Evolutionary conservation across 495 filamentous ascomycete genomes (phyloP).

Genomic region (Xylaria palmicola): DNA sequence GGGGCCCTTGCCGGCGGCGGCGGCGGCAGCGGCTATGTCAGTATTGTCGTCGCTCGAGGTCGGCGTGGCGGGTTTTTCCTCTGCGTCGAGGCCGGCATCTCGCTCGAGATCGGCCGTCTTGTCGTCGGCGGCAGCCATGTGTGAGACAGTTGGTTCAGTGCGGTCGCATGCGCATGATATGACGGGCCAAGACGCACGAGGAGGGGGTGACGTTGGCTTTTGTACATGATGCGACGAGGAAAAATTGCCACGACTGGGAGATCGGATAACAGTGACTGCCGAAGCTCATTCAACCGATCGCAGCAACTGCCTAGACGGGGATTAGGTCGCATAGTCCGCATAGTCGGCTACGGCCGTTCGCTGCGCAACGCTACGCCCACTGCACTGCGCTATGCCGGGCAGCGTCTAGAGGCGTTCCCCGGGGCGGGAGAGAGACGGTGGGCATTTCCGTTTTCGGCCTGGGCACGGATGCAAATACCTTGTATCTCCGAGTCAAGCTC

Average conservation of each 20-base stretch:
- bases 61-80: neutral
- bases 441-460: neutral
- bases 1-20: neutral
- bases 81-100: neutral
- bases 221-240: neutral
- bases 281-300: neutral
- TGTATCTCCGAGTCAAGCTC: neutral
- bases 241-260: neutral
- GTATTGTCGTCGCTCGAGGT: constrained; percentile 3
- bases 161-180: neutral
- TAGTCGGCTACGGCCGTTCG: too few relatives aligned
- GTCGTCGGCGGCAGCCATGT: constrained; percentile 6
- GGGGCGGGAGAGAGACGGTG: neutral
- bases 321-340: neutral
- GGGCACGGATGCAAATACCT: neutral
- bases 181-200: neutral
- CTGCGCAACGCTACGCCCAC: too few relatives aligned
- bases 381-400: too few relatives aligned
- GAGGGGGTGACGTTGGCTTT: neutral
- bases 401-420: too few relatives aligned
- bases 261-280: neutral
- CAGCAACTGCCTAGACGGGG: too few relatives aligned
- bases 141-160: neutral
- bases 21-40: neutral
- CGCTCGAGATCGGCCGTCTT: constrained; percentile 11